Conservation (phyloP, 208 protist species). For the Tritrichomonas musculus region DNA sequence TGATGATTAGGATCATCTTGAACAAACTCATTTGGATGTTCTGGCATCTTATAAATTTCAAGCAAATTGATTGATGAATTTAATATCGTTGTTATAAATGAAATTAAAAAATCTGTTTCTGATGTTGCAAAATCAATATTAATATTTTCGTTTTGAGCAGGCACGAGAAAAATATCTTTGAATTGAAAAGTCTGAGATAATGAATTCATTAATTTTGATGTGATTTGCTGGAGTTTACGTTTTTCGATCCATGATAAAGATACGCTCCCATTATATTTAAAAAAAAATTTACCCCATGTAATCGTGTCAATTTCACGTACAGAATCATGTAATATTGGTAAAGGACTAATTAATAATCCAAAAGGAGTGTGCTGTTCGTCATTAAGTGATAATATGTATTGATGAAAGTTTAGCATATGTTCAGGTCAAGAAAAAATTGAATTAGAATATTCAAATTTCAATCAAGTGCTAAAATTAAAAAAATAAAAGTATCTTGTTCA, state of each 20-base stretch:
- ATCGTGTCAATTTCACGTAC: neutral
- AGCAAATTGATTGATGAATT: neutral
- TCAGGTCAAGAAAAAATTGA: too few relatives aligned
- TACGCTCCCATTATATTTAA: neutral
- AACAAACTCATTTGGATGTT: neutral
- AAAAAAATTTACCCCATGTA: neutral
- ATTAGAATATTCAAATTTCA: too few relatives aligned
- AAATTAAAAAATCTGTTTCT: neutral
- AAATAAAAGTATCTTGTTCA: too few relatives aligned
- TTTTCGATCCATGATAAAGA: neutral
- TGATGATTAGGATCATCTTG: neutral
- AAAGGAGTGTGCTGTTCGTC: too few relatives aligned
- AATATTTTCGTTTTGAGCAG: neutral
- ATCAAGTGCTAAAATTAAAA: too few relatives aligned
- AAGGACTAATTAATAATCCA: neutral
- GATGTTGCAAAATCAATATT: neutral
- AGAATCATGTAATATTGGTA: neutral
- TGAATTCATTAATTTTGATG: neutral
- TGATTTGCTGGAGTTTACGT: neutral
- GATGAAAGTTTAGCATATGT: too few relatives aligned
- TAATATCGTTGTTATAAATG: neutral
- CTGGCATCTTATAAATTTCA: neutral
- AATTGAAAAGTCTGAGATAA: neutral
- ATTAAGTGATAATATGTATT: too few relatives aligned
- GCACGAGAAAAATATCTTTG: neutral